These are phyloP conservation scores for Plantago lanceolata DNA, from an alignment of 305 asterid genomes.

Conservation along the genomic window DNA sequence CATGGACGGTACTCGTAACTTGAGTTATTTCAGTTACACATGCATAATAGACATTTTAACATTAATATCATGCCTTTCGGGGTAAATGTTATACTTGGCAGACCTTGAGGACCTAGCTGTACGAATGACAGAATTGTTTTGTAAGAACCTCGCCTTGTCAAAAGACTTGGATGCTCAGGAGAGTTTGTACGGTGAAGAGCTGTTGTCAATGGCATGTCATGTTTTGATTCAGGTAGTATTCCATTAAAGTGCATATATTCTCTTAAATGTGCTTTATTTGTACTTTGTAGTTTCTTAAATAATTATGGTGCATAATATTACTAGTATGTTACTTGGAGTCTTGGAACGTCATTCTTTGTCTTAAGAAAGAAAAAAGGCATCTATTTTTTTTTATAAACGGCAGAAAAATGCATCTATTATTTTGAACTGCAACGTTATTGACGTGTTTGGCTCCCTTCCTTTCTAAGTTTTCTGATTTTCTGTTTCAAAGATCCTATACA, in stretches of 20 bases:
- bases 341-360: slow-evolving; percentile 2
- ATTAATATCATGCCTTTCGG: slow-evolving; percentile 13
- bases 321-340: slow-evolving; percentile 13
- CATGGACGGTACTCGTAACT: neutral
- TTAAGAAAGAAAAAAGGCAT: neutral
- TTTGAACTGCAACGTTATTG: slow-evolving; percentile 2
- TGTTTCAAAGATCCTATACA: too few species aligned
- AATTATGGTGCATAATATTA: slow-evolving; percentile 9
- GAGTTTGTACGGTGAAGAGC: slow-evolving; percentile 91
- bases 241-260: slow-evolving; percentile 10
- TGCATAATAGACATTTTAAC: slow-evolving; percentile 7
- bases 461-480: too few species aligned
- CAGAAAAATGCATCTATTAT: slow-evolving; percentile 16
- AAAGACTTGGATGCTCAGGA: slow-evolving; percentile 88
- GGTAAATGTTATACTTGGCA: slow-evolving; percentile 31
- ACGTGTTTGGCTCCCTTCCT: too few species aligned
- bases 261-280: slow-evolving; percentile 19
- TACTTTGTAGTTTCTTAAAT: slow-evolving; percentile 3
- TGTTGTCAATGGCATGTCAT: slow-evolving; percentile 73
- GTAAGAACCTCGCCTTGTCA: slow-evolving; percentile 72
- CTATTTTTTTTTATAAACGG: too few species aligned
- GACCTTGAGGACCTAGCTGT: slow-evolving; percentile 69
- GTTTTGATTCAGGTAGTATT: slow-evolving; percentile 86
- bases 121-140: slow-evolving; percentile 68
- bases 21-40: neutral